These are phyloP conservation scores for Psilocybe mexicana DNA, from an alignment of 1,284 basidiomycete species.

Conservation along the genomic window DNA sequence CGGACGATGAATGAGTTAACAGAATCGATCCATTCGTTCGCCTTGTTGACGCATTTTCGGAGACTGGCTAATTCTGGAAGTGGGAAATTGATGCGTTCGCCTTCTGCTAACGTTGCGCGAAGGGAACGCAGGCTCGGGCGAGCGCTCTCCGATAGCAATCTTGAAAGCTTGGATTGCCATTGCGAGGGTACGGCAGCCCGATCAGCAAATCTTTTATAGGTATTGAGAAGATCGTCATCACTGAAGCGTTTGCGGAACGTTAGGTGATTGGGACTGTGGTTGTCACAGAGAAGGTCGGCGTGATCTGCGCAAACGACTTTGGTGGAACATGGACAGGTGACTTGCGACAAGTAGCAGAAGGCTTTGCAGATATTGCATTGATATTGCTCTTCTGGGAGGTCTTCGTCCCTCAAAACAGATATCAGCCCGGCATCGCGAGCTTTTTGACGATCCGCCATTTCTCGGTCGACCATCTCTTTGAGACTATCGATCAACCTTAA, in stretches of 20 bases:
- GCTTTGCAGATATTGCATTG: slow-evolving; percentile 93
- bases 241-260: slow-evolving; percentile 80
- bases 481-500: slow-evolving; percentile 81
- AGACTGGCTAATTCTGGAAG: slow-evolving; percentile 75
- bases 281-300: slow-evolving; percentile 72
- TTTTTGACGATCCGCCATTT: slow-evolving; percentile 67
- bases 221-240: slow-evolving; percentile 78
- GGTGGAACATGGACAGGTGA: slow-evolving; percentile 78
- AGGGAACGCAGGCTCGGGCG: slow-evolving; percentile 77
- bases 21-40: slow-evolving; percentile 83
- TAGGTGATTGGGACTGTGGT: slow-evolving; percentile 57
- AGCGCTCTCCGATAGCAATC: slow-evolving; percentile 65
- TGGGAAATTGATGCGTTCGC: slow-evolving; percentile 78
- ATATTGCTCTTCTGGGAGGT: slow-evolving; percentile 83
- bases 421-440: slow-evolving; percentile 59
- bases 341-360: slow-evolving; percentile 94
- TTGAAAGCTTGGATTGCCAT: slow-evolving; percentile 76
- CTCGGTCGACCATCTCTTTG: slow-evolving; percentile 87
- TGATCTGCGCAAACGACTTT: slow-evolving; percentile 90
- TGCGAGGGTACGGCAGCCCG: slow-evolving; percentile 73
- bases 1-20: slow-evolving; percentile 71
- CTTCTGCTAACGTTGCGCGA: slow-evolving; percentile 80
- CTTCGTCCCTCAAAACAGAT: slow-evolving; percentile 77
- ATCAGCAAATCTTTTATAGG: slow-evolving; percentile 62
- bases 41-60: slow-evolving; percentile 76